Base-by-base conservation (phyloP, 331 rosid species). In the Malus hybrid region DNA sequence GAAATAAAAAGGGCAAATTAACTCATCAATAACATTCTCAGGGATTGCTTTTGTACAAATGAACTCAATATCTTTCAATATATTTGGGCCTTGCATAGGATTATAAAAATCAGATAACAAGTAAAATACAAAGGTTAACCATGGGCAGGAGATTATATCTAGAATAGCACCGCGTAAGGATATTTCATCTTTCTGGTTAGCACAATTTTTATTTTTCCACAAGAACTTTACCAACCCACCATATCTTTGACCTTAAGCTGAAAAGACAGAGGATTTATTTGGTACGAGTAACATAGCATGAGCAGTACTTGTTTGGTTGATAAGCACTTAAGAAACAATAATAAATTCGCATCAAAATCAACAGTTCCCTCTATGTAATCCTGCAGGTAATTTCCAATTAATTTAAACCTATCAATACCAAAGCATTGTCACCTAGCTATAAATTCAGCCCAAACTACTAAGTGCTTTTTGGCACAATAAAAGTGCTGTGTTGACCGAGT, bases 1-100 rank as follows among this genome's bases (percentile, higher is more conserved):
- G 85, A 78, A 79, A 81, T 5, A 52, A 24, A 8, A 3, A 42
- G n/a, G 20, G 69, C 44, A 73, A 7, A 74, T 8, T 44, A 34
- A 28, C 13, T 62, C 60, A 73, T 12, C 61, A 42, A 24, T 39
- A 24, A 22, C 36, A 24, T 34, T 36, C 48, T n/a, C 56, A 36
- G 4, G 55, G 12, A 52, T 50, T 20, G 32, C 7, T 16, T 28
- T 52, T 13, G 22, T 27, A 32, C 59, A 61, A 24, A 61, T 27
- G 5, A 39, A 5, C 32, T 42, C 19, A 73, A 8, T 3, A 59
- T 5, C 19, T 59, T 8, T 42, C 27, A 8, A 69, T 1, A 13
- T 20, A 9, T 14, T 11, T 1, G 19, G 19, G 19, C 27, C 13
- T 32, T 22, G 20, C 6, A 14, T 52, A 29, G 63, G 15, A 6